A percentile compares a stretch with the other conserved stretches of the same genome.
These are phyloP conservation scores for Hebeloma cylindrosporum DNA, from an alignment of 768 basidiomycete genomes.

Conservation along the genomic window DNA sequence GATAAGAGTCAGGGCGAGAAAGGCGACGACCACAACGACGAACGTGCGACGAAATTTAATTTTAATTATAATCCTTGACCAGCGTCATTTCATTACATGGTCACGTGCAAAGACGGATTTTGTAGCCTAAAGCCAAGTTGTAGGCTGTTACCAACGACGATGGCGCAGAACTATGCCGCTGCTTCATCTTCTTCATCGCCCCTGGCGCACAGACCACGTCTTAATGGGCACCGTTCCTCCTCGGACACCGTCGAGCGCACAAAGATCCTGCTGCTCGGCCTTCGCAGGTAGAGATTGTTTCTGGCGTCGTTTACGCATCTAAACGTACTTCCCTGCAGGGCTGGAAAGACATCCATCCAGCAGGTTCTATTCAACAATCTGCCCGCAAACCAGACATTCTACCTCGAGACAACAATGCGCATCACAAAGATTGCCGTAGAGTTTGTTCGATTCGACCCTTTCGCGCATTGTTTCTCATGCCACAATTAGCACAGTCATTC, in stretches of 20 bases:
- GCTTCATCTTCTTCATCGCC: conserved; percentile 31
- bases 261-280: conserved; percentile 71
- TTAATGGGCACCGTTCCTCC: conserved; percentile 30
- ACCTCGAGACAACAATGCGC: conserved; percentile 83
- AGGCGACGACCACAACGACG: conserved; percentile 16
- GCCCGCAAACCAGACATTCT: conserved; percentile 83
- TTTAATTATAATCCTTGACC: not conserved
- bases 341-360: conserved; percentile 89
- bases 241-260: conserved; percentile 43
- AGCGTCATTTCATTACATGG: conserved; percentile 13
- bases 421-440: conserved; percentile 75
- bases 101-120: conserved; percentile 14
- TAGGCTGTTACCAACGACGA: not conserved
- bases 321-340: conserved; percentile 43
- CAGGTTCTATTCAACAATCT: conserved; percentile 90
- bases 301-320: conserved; percentile 3
- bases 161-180: conserved; percentile 27
- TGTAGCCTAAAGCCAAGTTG: not conserved
- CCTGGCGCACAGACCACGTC: conserved; percentile 22
- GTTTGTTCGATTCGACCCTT: conserved; percentile 45
- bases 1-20: conserved; percentile 6
- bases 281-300: conserved; percentile 52
- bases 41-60: conserved; percentile 28
- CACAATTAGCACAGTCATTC: conserved; percentile 75
- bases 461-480: conserved; percentile 9